Conservation (phyloP, 2,329 filamentous ascomycete species). For the Drechslerella dactyloides region DNA sequence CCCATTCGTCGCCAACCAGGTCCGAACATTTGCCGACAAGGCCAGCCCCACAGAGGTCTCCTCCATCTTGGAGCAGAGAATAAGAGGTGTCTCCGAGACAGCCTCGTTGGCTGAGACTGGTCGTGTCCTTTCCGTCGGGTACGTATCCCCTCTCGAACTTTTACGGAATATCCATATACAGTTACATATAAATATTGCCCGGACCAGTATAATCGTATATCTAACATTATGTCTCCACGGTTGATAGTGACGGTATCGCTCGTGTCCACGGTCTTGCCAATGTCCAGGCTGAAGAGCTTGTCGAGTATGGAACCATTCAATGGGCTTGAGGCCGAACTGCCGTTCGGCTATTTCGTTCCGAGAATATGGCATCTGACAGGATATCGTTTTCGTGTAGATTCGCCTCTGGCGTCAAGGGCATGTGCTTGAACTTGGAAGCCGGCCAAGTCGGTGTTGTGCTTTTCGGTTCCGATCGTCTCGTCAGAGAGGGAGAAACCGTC, state of each 20-base stretch:
- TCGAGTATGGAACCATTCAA: constrained; percentile 76
- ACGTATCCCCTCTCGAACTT: constrained; percentile 62
- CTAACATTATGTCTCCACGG: constrained; percentile 56
- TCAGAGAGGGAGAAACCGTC: constrained; percentile 99
- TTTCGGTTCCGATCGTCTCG: constrained; percentile 99
- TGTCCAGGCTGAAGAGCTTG: constrained; percentile 99
- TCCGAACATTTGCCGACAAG: constrained; percentile 91
- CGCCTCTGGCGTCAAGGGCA: constrained; percentile 99
- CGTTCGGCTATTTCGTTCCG: constrained; percentile 20
- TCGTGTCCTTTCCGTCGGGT: constrained; percentile 98
- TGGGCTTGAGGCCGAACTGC: constrained; percentile 10
- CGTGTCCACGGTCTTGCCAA: constrained; percentile 99
- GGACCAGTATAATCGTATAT: background rate
- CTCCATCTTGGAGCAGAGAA: constrained; percentile 98
- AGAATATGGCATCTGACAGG: constrained; percentile 38
- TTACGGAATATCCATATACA: constrained; percentile 24
- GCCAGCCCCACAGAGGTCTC: constrained; percentile 97
- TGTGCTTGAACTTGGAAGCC: constrained; percentile 99
- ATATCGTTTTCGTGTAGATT: constrained; percentile 68
- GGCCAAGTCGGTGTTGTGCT: constrained; percentile 99
- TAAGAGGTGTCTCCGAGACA: constrained; percentile 98
- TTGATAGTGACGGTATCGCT: constrained; percentile 95
- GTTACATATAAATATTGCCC: constrained; percentile 11
- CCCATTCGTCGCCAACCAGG: constrained; percentile 76
- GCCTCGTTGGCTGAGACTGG: constrained; percentile 95